Evolutionary conservation across 257 asterid species (phyloP).

Genomic region (Leonotis leonurus): DNA sequence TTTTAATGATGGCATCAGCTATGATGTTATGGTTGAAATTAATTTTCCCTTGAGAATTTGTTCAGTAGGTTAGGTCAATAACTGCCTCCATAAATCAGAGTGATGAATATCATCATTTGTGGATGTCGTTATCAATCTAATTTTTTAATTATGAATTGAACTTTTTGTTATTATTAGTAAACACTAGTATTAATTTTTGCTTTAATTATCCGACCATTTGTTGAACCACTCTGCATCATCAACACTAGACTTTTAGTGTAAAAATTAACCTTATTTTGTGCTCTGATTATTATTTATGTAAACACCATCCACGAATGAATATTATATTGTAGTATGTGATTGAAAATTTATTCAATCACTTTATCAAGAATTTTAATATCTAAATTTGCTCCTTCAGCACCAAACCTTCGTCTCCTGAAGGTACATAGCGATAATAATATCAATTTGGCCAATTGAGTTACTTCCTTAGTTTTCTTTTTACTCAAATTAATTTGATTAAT

Average conservation of each 20-base stretch:
- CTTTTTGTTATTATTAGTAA: constrained; percentile 8
- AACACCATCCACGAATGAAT: background rate
- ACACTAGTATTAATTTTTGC: background rate
- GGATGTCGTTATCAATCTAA: constrained; percentile 28
- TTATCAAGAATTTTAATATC: background rate
- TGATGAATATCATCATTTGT: constrained; percentile 13
- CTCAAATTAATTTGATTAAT: background rate
- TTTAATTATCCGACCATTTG: constrained; percentile 25
- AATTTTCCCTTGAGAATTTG: background rate
- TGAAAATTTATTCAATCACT: background rate
- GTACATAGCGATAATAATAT: too few relatives aligned
- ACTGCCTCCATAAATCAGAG: constrained; percentile 29
- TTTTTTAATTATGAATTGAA: constrained; percentile 17
- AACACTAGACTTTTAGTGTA: background rate
- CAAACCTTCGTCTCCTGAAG: too few relatives aligned
- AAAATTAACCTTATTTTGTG: constrained; percentile 13
- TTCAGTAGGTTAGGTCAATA: constrained; percentile 27
- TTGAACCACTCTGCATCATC: constrained; percentile 37
- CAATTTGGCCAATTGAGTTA: background rate
- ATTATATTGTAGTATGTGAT: background rate
- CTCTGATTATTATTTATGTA: background rate
- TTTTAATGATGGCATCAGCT: constrained; percentile 22
- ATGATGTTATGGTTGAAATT: constrained; percentile 15
- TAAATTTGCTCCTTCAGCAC: background rate
- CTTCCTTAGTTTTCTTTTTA: background rate